phyloP scores from a whole-genome alignment of 1,284 basidiomycete genomes.

The Trichosporon sp. region DNA sequence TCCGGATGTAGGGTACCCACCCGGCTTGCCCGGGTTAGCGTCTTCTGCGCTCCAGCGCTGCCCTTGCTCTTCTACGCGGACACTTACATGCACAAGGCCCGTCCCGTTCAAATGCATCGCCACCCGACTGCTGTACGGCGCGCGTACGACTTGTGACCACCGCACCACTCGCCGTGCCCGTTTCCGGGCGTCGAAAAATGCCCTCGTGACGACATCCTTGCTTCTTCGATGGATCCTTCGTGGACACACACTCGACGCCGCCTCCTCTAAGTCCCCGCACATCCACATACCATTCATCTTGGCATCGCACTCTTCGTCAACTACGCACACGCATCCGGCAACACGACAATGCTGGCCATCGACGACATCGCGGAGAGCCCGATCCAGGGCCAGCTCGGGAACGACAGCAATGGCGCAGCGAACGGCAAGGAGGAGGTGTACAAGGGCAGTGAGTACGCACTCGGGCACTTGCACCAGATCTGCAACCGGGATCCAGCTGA shows the following conservation, averaged over 20 bases:
- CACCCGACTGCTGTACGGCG: neutral
- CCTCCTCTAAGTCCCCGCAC: neutral
- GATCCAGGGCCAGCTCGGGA: slow-evolving; percentile 10
- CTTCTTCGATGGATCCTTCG: neutral
- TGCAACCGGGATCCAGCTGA: neutral
- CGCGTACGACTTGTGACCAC: too few species aligned
- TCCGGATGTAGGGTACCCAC: too few species aligned
- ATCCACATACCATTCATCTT: neutral
- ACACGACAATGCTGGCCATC: neutral
- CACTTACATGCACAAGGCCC: neutral
- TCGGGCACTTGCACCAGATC: neutral
- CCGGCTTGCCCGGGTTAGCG: too few species aligned
- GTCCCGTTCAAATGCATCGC: neutral
- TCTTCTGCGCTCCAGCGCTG: too few species aligned
- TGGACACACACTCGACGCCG: neutral
- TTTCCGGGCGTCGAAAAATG: neutral
- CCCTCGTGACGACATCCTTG: neutral
- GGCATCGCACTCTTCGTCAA: neutral
- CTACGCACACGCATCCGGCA: neutral
- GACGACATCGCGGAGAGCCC: slow-evolving; percentile 9
- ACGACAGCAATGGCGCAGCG: neutral
- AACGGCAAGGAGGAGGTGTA: slow-evolving; percentile 9
- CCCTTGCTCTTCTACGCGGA: too few species aligned
- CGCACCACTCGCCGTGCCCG: too few species aligned
- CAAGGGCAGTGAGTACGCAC: slow-evolving; percentile 24